Conservation (phyloP, 306 rosid genomes). For the Trifolium pratense region DNA sequence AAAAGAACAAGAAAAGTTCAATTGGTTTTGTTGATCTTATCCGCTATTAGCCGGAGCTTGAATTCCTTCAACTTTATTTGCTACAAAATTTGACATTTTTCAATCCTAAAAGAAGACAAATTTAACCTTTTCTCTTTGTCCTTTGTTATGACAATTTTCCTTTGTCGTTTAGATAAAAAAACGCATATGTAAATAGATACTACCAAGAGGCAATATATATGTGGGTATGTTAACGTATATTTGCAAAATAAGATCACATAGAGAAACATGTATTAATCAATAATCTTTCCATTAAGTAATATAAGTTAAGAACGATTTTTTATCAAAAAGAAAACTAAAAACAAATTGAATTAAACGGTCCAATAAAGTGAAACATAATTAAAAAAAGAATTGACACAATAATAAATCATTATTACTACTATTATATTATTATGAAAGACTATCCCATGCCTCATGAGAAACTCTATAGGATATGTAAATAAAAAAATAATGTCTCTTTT, state of each 20-base stretch:
- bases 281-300: background rate
- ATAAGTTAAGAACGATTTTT: background rate
- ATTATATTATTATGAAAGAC: background rate
- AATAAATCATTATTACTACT: too few relatives aligned
- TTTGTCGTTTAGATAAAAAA: background rate
- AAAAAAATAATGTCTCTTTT: background rate
- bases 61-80: background rate
- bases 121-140: background rate
- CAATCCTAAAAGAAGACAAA: background rate
- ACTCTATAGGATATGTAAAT: background rate
- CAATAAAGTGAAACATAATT: constrained; percentile 14
- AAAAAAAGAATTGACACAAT: too few relatives aligned
- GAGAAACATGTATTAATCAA: background rate
- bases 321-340: background rate
- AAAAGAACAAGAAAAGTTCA: too few relatives aligned
- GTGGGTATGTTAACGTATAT: background rate
- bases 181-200: background rate
- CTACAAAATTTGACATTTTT: background rate
- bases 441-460: constrained; percentile 10
- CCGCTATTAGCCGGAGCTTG: too few relatives aligned
- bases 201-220: background rate
- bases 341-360: constrained; percentile 9
- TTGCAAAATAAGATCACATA: background rate
- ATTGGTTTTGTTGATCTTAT: too few relatives aligned
- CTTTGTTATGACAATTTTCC: background rate